Base-by-base conservation (phyloP, 1,284 basidiomycete genomes). In the Microbotryum violaceum region DNA sequence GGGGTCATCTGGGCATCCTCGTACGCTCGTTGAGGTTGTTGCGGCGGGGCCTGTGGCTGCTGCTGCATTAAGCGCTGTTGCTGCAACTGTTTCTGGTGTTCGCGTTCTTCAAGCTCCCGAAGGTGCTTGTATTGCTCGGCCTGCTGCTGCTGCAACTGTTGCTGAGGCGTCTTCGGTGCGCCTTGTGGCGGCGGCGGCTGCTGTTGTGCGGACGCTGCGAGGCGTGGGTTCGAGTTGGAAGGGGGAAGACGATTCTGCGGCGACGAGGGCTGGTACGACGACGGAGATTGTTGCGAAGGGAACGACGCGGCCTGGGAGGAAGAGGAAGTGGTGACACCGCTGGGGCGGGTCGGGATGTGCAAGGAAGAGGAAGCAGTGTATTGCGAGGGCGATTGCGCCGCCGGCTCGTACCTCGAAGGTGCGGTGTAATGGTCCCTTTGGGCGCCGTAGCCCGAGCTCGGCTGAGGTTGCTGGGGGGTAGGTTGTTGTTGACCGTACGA, bases 11-110 rank as follows among this genome's bases (percentile, higher is more conserved):
- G 37, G 14, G 37, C 37, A 42, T 42, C 37, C 37, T 42, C 37
- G 37, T 42, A 42, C 37, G 37, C 37, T 42, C 37, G 70, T 33
- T 64, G 61, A 27, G 67, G 67, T 33, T 66, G 66, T 48, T 71
- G 72, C 55, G 70, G 42, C 66, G 71, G 73, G 63, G 57, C 70
- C 54, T 65, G 71, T 33, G 7, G 23, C 52, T 42, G 49, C 42
- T 53, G 74, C 65, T 31, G 73, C 72, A 58, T 75, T 64, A 8
- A 62, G 61, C n/a, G 72, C 62, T 8, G 75, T 70, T 63, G 75
- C 62, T 57, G 27, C 55, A 60, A 62, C 18, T 58, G 57, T 31
- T 27, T 44, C 27, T 45, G 55, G 53, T 62, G 62, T 25, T 61
- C 59, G 4, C 44, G 58, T 33, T 44, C 21, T 3, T 27, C 33